phyloP scores from a whole-genome alignment of 192 early-diverging fungal genomes.

The Funneliformis mosseae region DNA sequence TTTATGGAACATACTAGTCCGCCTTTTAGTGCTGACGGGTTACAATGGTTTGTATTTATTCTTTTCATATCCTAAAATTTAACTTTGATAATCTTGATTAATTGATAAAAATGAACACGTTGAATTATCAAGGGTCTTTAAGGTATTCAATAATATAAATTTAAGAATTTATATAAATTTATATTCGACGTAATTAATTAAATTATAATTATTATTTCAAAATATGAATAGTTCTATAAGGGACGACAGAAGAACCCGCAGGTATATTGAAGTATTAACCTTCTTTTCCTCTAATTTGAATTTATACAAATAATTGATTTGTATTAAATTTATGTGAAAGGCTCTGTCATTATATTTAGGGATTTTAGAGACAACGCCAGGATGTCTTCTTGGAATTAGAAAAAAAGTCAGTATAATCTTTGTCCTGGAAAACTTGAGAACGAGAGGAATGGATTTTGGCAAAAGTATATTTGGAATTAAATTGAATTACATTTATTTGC shows the following conservation, averaged over 20 bases:
- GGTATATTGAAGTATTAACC: not conserved
- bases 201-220: not conserved
- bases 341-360: slow-evolving; percentile 38
- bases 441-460: slow-evolving; percentile 34
- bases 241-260: slow-evolving; percentile 27
- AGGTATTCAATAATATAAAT: not conserved
- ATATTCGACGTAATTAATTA: too few species aligned
- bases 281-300: too few species aligned
- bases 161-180: too few species aligned
- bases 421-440: slow-evolving; percentile 37
- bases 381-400: slow-evolving; percentile 33
- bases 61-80: too few species aligned
- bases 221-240: slow-evolving; percentile 28
- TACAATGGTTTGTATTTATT: slow-evolving; percentile 26
- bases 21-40: slow-evolving; percentile 24
- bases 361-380: slow-evolving; percentile 29
- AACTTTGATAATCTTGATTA: too few species aligned
- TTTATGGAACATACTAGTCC: slow-evolving; percentile 29
- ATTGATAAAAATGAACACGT: not conserved
- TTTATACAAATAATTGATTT: too few species aligned
- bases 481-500: too few species aligned
- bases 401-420: slow-evolving; percentile 42
- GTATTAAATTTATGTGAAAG: not conserved
- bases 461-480: slow-evolving; percentile 33
- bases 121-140: slow-evolving; percentile 12